Base-by-base conservation (phyloP, 495 filamentous ascomycete genomes). In the Penicillium roqueforti region DNA sequence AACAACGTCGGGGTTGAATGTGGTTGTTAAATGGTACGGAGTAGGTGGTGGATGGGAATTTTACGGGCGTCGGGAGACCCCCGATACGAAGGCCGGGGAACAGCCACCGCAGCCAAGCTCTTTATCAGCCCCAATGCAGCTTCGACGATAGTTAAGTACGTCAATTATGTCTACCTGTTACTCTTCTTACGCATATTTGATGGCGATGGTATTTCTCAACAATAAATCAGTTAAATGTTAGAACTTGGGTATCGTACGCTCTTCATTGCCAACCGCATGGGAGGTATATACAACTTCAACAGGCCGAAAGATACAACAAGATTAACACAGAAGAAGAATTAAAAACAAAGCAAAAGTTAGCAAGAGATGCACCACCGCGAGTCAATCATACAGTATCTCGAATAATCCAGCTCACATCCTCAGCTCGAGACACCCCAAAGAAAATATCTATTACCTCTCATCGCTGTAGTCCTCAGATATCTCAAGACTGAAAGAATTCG, bases 231-330 rank as follows among this genome's bases (percentile, higher is more conserved):
- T 53, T 31, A 45, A 47, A 42, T 50, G 38, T 55, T 8, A 38
- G 39, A 37, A 48, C 40, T 36, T 61, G 68, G 68, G 71, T 69
- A 75, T 71, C 63, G 65, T 68, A 73, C 69, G 68, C 67, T 73
- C 68, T 68, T 71, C 67, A 73, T 72, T 70, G 62, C 58, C 63
- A 71, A 69, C 67, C 63, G 66, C 66, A 62, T 53, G 47, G 62
- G 57, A 68, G 71, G 63, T 76, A 76, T 76, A 73, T 75, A 76
- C 73, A 76, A 62, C 66, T 61, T 61, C 63, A 19, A 67, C 61
- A 69, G 62, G 63, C 59, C 46, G 60, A 68, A 61, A 64, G 56
- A 63, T 51, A 63, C 53, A 55, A 56, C 66, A 61, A 67, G 63
- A 75, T 70, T 57, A 69, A 70, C 61, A 70, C 55, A 66, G 57